Conservation (phyloP, 1,139 yeast genomes). For the Yamadazyma jaroonii region DNA sequence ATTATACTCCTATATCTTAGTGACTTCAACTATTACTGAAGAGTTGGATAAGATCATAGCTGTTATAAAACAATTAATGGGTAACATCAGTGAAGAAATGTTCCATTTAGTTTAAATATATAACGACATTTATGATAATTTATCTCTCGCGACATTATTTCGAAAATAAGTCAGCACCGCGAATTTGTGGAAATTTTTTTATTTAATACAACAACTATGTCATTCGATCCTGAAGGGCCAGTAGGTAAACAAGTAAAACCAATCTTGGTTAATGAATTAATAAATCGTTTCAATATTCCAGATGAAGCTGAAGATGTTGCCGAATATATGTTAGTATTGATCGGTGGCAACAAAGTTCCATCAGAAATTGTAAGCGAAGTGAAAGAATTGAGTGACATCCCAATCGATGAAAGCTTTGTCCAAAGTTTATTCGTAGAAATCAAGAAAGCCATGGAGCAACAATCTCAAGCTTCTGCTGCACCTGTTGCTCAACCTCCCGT, state of each 20-base stretch:
- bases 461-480: conserved; percentile 6
- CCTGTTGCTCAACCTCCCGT: conserved; percentile 13
- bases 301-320: conserved; percentile 81
- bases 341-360: conserved; percentile 67
- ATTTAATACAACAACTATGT: conserved; percentile 12
- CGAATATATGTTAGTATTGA: conserved; percentile 71
- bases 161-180: not conserved
- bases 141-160: not conserved
- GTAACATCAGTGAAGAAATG: conserved; percentile 58
- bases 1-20: conserved; percentile 71
- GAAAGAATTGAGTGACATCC: conserved; percentile 61
- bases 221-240: conserved; percentile 43
- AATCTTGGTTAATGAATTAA: conserved; percentile 36
- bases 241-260: conserved; percentile 37
- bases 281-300: conserved; percentile 28
- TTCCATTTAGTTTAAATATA: conserved; percentile 34
- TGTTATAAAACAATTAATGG: conserved; percentile 56
- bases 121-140: not conserved
- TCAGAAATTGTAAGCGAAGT: conserved; percentile 66
- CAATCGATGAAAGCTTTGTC: conserved; percentile 50
- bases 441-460: conserved; percentile 29
- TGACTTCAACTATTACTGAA: conserved; percentile 62
- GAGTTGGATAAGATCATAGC: conserved; percentile 60
- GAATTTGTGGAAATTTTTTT: not conserved
- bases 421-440: conserved; percentile 57